phyloP scores from a whole-genome alignment of 305 asterid species.

The Ajuga reptans region DNA sequence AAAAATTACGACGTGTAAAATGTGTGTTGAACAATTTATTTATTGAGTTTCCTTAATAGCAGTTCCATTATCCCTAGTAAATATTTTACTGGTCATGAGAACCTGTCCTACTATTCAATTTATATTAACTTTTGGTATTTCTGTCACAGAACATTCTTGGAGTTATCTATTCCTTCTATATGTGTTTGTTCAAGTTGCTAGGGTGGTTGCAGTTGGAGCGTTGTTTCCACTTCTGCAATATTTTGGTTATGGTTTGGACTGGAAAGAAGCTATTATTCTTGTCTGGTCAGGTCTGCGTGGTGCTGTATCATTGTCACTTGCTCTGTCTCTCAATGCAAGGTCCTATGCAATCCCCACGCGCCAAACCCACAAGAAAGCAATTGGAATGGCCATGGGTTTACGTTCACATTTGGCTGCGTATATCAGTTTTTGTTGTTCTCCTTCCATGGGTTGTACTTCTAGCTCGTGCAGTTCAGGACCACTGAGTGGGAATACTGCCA shows the following conservation, averaged over 20 bases:
- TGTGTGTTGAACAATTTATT: not conserved
- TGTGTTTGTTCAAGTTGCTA: constrained; percentile 62
- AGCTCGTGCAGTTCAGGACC: constrained; percentile 1
- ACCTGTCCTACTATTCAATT: constrained; percentile 12
- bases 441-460: not conserved
- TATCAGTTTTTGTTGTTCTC: constrained; percentile 1
- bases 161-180: constrained; percentile 85
- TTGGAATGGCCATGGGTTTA: not conserved
- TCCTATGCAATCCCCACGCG: constrained; percentile 1
- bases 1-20: not conserved
- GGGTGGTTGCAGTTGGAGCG: constrained; percentile 60
- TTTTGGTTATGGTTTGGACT: constrained; percentile 92
- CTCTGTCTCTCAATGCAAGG: constrained; percentile 80
- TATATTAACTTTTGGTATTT: constrained; percentile 12
- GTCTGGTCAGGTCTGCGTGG: constrained; percentile 98
- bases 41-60: constrained; percentile 3
- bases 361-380: not conserved
- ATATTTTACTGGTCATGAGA: not conserved
- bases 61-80: not conserved
- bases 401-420: not conserved
- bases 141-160: constrained; percentile 72
- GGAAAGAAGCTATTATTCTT: constrained; percentile 89
- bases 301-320: constrained; percentile 84
- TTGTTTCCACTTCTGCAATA: constrained; percentile 70
- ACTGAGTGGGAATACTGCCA: not conserved